Evolutionary conservation across 2,329 filamentous ascomycete species (phyloP), one percentile per base, ranked within the genome.

Genomic region (Capronia americana): DNA sequence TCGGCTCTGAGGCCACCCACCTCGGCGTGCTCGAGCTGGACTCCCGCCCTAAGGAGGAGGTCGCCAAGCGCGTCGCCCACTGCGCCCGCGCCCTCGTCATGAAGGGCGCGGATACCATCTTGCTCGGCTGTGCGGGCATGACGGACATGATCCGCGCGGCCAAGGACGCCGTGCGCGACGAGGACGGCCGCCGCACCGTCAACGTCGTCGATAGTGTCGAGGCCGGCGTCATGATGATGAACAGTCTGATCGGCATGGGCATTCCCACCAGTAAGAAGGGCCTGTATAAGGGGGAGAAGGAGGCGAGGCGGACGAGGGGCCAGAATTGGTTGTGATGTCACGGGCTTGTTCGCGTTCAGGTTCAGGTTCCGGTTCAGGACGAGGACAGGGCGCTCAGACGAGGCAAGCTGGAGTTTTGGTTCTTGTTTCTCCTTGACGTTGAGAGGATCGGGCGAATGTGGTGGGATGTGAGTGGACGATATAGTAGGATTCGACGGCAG

Each of bases 121-220:
- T 79, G 5, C 70, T 85, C 28, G 82, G 82, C 0, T 84, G 82
- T 70, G 82, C 82, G 17, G 82, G 82, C 0, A 84, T 85, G 83
- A 78, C 78, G 10, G 80, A 79, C 48, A 74, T 84, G 76, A 80
- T 80, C 60, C 61, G 73, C 26, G 79, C 79, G 3, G 81, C 84
- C 50, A 81, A 84, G 68, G 75, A 81, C 30, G 81, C 79, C 0
- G 83, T 85, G 0, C 78, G 77, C 0, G 75, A 78, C 32, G 79
- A 75, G 32, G 74, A 73, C 55, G 69, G 69, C 0, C 57, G 82
- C 34, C 72, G 76, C 34, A 74, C 71, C 17, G 75, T 79, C 3
- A 82, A 83, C 72, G 81, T 86, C 7, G 76, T 85, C 28, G 84
- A 86, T 75, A 82, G 83, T 0, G 84, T 86, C 0, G 78, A 76